Evolutionary conservation across 139 green algal species (phyloP), one percentile per base, ranked within the genome.

Genomic region (Cymbomonas tetramitiformis): DNA sequence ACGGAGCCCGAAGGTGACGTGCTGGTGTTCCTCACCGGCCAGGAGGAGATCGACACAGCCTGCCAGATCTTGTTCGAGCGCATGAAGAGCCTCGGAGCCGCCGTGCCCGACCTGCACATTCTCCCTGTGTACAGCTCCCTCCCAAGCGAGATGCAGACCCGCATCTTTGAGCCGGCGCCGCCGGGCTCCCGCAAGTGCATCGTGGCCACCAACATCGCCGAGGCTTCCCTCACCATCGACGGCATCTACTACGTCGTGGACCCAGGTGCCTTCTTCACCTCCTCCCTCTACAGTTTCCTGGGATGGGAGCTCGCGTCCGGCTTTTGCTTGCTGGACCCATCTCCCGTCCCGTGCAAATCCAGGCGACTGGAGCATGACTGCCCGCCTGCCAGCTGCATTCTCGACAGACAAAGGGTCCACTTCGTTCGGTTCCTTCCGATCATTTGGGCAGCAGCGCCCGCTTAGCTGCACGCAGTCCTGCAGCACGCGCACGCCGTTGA

Each of bases 1-100:
- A 74, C 82, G 1, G 82, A 94, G 41, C 71, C 79, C 12, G 65
- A 71, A 1, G 87, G 86, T 0, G 91, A 98, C 73, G 95, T 98
- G 71, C 82, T 98, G 29, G 90, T 96, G 60, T 98, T 98, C 82
- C 92, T 98, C 83, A 98, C 91, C 2, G 73, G 73, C 8, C 72
- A 72, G 39, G 90, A 97, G 57, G 90, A 97, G 66, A 97, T 97
- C 61, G 90, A 97, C 72, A 76, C 81, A 6, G 89, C 82, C 1
- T 95, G 87, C 73, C 94, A 88, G 51, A 47, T 78, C 0, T 60
- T 95, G 2, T 50, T 71, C 51, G 80, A 79, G 40, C 34, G 74
- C 38, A 44, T 79, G 30, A 46, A 72, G 18, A 56, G 60, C 18
- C 49, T 79, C 33, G 60, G 38, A 23, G 30, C 38, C 6, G 31